A percentile compares a stretch with the other conserved stretches of the same genome.
phyloP scores from a whole-genome alignment of 139 green algal genomes.

The Ettlia oleoabundans region DNA sequence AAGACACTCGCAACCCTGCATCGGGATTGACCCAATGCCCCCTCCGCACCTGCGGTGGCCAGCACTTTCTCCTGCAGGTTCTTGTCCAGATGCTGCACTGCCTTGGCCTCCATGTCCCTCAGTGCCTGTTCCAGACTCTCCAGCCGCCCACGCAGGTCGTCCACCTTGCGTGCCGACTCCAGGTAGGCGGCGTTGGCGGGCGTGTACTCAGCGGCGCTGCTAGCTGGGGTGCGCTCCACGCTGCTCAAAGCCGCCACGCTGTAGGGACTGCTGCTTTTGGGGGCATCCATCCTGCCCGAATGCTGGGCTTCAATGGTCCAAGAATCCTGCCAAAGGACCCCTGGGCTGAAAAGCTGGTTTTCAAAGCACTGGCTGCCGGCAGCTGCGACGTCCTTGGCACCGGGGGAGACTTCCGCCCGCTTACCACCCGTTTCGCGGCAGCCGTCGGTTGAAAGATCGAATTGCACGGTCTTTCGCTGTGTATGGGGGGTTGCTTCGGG shows the following conservation, averaged over 20 bases:
- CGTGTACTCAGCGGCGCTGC: slow-evolving; percentile 1
- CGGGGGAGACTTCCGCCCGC: no score
- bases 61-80: slow-evolving; percentile 36
- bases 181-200: slow-evolving; percentile 22
- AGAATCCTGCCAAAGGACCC: neutral
- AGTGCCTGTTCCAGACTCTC: slow-evolving; percentile 25
- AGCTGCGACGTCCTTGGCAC: no score
- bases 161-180: slow-evolving; percentile 20
- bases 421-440: no score
- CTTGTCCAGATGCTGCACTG: slow-evolving; percentile 25
- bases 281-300: neutral
- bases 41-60: neutral
- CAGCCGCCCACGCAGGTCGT: slow-evolving; percentile 22
- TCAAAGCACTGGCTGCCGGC: neutral
- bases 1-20: neutral
- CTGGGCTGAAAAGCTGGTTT: slow-evolving; percentile 15
- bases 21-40: neutral
- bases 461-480: no score
- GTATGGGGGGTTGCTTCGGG: no score
- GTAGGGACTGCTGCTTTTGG: neutral
- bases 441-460: no score
- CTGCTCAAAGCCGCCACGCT: no score
- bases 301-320: slow-evolving; percentile 32
- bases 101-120: slow-evolving; percentile 28
- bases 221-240: neutral